Evolutionary conservation across 2,329 filamentous ascomycete species (phyloP).

Genomic region (Dothideomycetes sp.): DNA sequence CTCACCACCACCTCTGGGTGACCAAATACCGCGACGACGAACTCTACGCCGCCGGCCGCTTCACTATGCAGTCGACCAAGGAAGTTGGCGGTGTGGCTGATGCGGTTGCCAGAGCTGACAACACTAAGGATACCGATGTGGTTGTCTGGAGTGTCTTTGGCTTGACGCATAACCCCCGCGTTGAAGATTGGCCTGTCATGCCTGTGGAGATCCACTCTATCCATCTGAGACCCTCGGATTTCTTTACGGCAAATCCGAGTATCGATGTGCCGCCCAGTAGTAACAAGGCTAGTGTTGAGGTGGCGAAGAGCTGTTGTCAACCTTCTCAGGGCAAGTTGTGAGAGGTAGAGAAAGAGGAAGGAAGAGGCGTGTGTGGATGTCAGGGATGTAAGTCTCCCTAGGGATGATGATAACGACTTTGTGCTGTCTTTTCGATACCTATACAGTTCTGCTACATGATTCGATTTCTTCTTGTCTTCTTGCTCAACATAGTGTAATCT

Average conservation of each 20-base stretch:
- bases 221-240: constrained; percentile 42
- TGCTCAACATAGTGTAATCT: too few species aligned
- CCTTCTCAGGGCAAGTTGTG: constrained; percentile 6
- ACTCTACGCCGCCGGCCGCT: constrained; percentile 40
- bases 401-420: too few species aligned
- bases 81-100: constrained; percentile 39
- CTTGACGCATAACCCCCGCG: constrained; percentile 43
- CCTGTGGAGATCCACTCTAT: constrained; percentile 41
- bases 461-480: too few species aligned
- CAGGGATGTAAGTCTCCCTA: too few species aligned
- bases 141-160: constrained; percentile 44
- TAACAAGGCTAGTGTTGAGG: constrained; percentile 9
- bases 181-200: constrained; percentile 45
- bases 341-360: too few species aligned
- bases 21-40: constrained; percentile 45
- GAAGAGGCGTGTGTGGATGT: too few species aligned
- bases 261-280: constrained; percentile 41
- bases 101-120: constrained; percentile 34
- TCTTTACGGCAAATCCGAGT: constrained; percentile 45
- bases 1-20: constrained; percentile 45
- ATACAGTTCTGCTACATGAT: too few species aligned
- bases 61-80: constrained; percentile 33
- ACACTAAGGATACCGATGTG: constrained; percentile 37
- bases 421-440: too few species aligned
- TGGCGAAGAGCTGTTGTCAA: constrained; percentile 8